Evolutionary conservation across 768 basidiomycete genomes (phyloP), one percentile per base, ranked within the genome.

Genomic region (Leccinum longicurvipes): DNA sequence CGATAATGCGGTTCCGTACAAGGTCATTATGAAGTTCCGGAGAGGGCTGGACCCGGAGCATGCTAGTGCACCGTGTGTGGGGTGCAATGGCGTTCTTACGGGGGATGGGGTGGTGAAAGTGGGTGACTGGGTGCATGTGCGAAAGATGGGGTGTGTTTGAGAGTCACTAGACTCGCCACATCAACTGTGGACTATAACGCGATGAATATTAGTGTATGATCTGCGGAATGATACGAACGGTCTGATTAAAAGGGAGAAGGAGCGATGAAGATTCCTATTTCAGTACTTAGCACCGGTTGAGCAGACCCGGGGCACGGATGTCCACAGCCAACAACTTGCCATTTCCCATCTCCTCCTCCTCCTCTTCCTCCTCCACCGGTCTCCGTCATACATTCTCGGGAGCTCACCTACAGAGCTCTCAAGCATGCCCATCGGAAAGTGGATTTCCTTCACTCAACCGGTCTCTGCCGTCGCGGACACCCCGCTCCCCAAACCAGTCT

Each of bases 1-100:
- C 19, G 89, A 92, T 63, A 77, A 76, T 15, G 86, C 87, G 0
- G 88, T 91, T 4, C 89, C 89, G 5, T 89, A 75, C 72, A 89
- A 91, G 70, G 80, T 84, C 7, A 65, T 90, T 10, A 84, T 84
- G 81, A 89, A 86, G 73, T 85, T 87, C 68, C 81, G 89, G 34
- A 80, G 68, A 28, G 83, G 84, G 17, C 53, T 86, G 50, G 82
- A 87, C 65, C 79, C 80, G 0, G 64, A 55, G 21, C 61, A 74
- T 1, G 76, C 75, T 56, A 70, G 74, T 71, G 78, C 77, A 60
- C 76, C 88, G 1, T 90, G 86, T 62, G 75, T 91, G 32, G 89
- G 88, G 3, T 81, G 80, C 62, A 87, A 91, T 63, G 86, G 75
- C 0, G 77, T 85, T 19, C 77, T 83, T 11, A 67, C 67, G 6